A percentile compares a stretch with the other conserved stretches of the same genome.
Evolutionary conservation across 2,329 filamentous ascomycete genomes (phyloP).

Genomic region (Thielaviopsis punctulata): DNA sequence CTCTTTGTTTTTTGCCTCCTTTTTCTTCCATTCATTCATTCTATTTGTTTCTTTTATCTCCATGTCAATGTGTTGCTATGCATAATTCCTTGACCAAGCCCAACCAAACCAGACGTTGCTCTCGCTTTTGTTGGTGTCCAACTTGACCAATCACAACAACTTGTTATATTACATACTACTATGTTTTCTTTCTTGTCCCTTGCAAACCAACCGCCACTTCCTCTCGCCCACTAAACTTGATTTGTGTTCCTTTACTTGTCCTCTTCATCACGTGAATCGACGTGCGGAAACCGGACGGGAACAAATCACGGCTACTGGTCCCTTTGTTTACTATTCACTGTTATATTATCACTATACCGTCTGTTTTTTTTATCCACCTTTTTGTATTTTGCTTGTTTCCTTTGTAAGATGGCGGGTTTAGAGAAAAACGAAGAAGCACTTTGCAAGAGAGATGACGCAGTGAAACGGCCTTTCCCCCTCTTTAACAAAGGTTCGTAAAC

Average conservation of each 20-base stretch:
- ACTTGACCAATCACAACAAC: not conserved
- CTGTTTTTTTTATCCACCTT: not conserved
- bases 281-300: too few species aligned
- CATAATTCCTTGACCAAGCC: not conserved
- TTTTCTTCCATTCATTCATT: too few species aligned
- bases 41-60: not conserved
- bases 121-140: not conserved
- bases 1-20: conserved; percentile 5
- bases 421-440: too few species aligned
- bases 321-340: not conserved
- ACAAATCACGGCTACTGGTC: too few species aligned
- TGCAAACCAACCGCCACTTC: too few species aligned
- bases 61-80: not conserved
- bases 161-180: not conserved
- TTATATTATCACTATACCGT: not conserved
- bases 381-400: not conserved
- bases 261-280: not conserved
- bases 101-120: too few species aligned
- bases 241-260: not conserved
- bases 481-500: too few species aligned
- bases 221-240: too few species aligned
- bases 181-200: not conserved
- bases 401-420: not conserved
- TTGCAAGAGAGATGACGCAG: too few species aligned
- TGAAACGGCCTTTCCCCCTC: too few species aligned